Evolutionary conservation across 1,284 basidiomycete genomes (phyloP), one percentile per base, ranked within the genome.

Genomic region (Cryptococcus sp.): DNA sequence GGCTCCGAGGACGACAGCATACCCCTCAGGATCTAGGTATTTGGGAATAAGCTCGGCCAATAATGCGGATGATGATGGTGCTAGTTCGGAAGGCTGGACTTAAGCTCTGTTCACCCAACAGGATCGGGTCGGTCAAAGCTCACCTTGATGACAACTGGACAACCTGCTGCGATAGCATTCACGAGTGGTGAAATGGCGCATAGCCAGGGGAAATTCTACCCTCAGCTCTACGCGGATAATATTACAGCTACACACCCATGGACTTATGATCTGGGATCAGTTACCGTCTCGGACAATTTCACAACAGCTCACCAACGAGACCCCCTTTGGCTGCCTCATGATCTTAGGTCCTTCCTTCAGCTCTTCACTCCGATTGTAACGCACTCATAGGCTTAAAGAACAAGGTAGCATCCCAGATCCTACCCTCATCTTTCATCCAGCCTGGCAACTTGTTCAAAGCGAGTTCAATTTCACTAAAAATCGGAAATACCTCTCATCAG

Each of bases 141-240:
- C n/a, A 67, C 71, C 61, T 93, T 93, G 61, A 91, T 52, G 1
- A 86, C 77, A 3, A 81, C 82, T 0, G 85, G 80, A 66, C 85
- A 86, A 1, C 90, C 90, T 13, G 89, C 87, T 0, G 89, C 85
- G 36, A 92, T 82, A 2, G 90, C 90, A 23, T 84, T 83, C 21
- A 83, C 80, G 80, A 88, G 69, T 1, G 82, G 81, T 43, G 73
- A 72, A 24, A 84, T 64, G 4, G 76, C 74, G 41, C 84, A 76
- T 46, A 79, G 70, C 60, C 78, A 68, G 1, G 82, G 82, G 66
- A 78, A 83, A 65, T 85, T 84, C 81, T 50, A 78, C 3, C 39
- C 3, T 22, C 3, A 28, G 45, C 18, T 23, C 4, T 21, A 28
- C 9, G 24, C 14, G 14, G 46, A 34, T 32, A 24, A 5, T 23